phyloP scores from a whole-genome alignment of 345 rosid species.

The Arabis hirsuta region DNA sequence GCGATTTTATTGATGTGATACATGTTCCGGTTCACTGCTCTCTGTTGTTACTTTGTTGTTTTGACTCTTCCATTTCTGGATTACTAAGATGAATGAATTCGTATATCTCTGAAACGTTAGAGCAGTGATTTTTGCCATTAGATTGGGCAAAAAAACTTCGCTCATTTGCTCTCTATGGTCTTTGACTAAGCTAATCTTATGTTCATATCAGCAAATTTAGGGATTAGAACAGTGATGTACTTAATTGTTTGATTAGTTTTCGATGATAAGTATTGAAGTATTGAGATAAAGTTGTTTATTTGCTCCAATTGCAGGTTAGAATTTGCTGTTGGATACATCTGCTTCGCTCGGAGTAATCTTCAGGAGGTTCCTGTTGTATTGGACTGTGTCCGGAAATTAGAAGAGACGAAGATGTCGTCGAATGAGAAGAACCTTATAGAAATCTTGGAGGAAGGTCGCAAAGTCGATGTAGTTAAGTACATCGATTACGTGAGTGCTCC shows the following conservation, averaged over 20 bases:
- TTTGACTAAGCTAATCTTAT: not conserved
- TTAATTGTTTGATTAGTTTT: not conserved
- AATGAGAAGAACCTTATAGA: slow-evolving; percentile 66
- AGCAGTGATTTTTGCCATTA: not conserved
- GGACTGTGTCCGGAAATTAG: not conserved
- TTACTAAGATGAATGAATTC: not conserved
- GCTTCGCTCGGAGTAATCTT: not conserved
- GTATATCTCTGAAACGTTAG: no score
- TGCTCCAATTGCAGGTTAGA: slow-evolving; percentile 19
- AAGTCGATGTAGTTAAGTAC: slow-evolving; percentile 62
- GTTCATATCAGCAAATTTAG: not conserved
- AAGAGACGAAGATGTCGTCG: slow-evolving; percentile 46
- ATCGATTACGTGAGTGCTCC: slow-evolving; percentile 67
- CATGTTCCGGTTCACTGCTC: slow-evolving; percentile 10
- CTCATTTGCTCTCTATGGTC: slow-evolving; percentile 4
- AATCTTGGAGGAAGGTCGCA: slow-evolving; percentile 64
- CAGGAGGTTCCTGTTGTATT: not conserved
- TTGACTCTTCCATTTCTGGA: slow-evolving; percentile 27
- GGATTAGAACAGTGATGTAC: not conserved
- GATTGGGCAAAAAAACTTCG: not conserved
- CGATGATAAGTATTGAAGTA: slow-evolving; percentile 15
- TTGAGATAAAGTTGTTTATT: slow-evolving; percentile 1
- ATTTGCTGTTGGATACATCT: slow-evolving; percentile 4
- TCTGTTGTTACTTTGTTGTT: not conserved
- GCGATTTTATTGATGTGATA: not conserved